These are phyloP conservation scores for Sporothrix inflata DNA, from an alignment of 2,329 filamentous ascomycete genomes.

Conservation along the genomic window DNA sequence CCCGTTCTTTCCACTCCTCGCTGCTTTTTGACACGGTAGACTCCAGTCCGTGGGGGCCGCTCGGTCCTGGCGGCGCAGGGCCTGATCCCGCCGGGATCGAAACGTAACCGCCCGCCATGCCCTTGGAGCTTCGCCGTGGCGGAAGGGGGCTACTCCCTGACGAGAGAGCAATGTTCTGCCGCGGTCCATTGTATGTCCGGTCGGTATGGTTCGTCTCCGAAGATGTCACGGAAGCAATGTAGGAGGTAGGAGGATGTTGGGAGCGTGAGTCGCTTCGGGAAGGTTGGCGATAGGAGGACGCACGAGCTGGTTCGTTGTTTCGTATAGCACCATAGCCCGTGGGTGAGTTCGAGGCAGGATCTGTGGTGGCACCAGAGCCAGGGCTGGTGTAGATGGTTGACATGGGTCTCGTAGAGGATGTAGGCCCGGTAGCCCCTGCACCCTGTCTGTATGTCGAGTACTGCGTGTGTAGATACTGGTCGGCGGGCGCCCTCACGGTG, in stretches of 20 bases:
- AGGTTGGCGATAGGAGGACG: conserved; percentile 56
- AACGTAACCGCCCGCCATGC: conserved; percentile 62
- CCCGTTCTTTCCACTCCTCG: conserved; percentile 95
- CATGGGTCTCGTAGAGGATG: conserved; percentile 39
- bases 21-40: conserved; percentile 60
- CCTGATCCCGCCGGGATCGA: conserved; percentile 40
- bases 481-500: conserved; percentile 25
- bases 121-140: conserved; percentile 75
- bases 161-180: conserved; percentile 54
- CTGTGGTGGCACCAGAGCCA: conserved; percentile 38
- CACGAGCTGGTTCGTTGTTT: conserved; percentile 58
- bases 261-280: conserved; percentile 66
- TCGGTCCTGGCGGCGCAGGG: conserved; percentile 36
- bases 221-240: conserved; percentile 63
- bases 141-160: conserved; percentile 66
- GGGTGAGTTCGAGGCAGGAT: conserved; percentile 37
- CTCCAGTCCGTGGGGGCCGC: conserved; percentile 45
- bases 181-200: conserved; percentile 41
- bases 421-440: neutral
- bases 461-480: conserved; percentile 31
- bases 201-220: conserved; percentile 62
- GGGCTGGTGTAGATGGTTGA: conserved; percentile 41
- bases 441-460: conserved; percentile 32
- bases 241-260: conserved; percentile 53
- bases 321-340: conserved; percentile 45